These are phyloP conservation scores for Teunomyces panamensis DNA, from an alignment of 805 yeast genomes.

Conservation along the genomic window DNA sequence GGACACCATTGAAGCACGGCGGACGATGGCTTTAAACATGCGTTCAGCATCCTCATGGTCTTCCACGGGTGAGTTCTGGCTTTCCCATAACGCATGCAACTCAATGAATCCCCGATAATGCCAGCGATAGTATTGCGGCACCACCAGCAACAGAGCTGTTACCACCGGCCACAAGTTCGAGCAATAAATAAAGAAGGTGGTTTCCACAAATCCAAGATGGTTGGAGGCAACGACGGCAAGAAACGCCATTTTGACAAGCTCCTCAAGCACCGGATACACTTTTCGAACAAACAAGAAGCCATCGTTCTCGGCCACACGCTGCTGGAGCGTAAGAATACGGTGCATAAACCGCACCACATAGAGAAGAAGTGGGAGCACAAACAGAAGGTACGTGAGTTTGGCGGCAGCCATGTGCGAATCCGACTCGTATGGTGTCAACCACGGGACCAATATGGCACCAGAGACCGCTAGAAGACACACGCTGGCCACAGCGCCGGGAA, in stretches of 20 bases:
- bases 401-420: not conserved
- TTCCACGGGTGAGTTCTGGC: constrained; percentile 12
- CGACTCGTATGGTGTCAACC: constrained; percentile 8
- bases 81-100: constrained; percentile 15
- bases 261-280: constrained; percentile 14
- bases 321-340: constrained; percentile 11
- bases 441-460: not conserved
- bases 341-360: constrained; percentile 9
- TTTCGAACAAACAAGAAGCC: constrained; percentile 3
- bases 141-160: not conserved
- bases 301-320: not conserved
- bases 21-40: constrained; percentile 8
- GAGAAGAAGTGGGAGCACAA: constrained; percentile 5
- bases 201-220: constrained; percentile 7
- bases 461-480: not conserved
- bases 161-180: constrained; percentile 3
- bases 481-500: not conserved
- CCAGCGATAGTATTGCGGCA: constrained; percentile 7
- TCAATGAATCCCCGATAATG: constrained; percentile 14
- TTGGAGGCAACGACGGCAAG: constrained; percentile 4
- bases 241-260: constrained; percentile 5
- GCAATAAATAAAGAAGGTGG: constrained; percentile 9
- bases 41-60: constrained; percentile 8
- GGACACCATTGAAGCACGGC: constrained; percentile 13
- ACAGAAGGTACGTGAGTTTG: constrained; percentile 10